Conservation (phyloP, 2,329 filamentous ascomycete species). For the Neofusicoccum cordaticola region DNA sequence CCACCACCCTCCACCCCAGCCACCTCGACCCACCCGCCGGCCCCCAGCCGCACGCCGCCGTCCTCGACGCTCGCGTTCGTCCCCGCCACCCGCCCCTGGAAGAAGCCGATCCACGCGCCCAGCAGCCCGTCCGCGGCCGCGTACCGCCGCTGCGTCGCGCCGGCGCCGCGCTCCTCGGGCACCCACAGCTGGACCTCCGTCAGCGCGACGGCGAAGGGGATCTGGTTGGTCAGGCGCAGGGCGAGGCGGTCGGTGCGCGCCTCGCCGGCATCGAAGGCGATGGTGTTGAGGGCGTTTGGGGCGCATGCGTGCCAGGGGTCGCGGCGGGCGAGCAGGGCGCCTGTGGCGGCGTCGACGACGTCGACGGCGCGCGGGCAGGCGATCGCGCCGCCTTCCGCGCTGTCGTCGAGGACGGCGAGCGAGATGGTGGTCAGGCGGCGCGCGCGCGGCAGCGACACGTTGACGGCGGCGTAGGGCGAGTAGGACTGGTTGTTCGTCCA, state of each 20-base stretch:
- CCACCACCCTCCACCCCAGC: background rate
- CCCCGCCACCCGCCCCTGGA: background rate
- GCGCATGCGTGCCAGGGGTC: background rate
- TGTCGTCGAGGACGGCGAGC: conserved; percentile 12
- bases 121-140: background rate
- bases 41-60: no score
- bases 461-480: conserved; percentile 21
- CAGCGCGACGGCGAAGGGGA: background rate
- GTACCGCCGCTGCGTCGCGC: background rate
- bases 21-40: background rate
- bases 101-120: background rate
- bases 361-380: background rate
- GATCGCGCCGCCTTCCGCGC: background rate
- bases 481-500: conserved; percentile 27
- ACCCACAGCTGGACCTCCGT: conserved; percentile 5
- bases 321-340: background rate
- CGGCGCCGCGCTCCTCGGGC: background rate
- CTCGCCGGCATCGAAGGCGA: background rate
- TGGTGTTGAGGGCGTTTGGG: conserved; percentile 1
- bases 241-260: background rate
- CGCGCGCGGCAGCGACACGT: conserved; percentile 20
- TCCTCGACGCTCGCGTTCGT: background rate
- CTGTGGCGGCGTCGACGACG: background rate
- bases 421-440: conserved; percentile 20
- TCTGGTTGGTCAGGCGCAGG: background rate